Percentiles rank a stretch among this genome's conserved stretches.
These are phyloP conservation scores for Aspergillus fumigatus DNA, from an alignment of 2,329 filamentous ascomycete species.

Conservation along the genomic window DNA sequence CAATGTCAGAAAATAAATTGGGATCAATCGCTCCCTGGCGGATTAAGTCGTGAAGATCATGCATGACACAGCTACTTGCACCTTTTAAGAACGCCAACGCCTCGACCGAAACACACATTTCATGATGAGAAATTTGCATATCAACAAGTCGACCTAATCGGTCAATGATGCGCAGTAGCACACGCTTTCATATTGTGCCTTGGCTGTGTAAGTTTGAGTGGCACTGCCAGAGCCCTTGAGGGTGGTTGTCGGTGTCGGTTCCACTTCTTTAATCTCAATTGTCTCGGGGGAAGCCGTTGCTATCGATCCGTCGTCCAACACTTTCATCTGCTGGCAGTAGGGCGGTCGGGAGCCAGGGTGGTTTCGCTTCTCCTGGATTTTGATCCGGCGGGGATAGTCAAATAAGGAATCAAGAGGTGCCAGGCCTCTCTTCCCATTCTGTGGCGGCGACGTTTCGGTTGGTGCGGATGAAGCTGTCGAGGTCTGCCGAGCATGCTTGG, in stretches of 20 bases:
- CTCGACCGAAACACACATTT: conserved; percentile 5
- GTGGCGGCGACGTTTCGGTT: conserved; percentile 16
- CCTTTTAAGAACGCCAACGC: conserved; percentile 17
- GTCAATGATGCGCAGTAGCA: conserved; percentile 35
- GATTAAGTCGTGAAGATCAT: not conserved
- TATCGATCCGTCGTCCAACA: conserved; percentile 50
- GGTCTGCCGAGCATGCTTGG: conserved; percentile 22
- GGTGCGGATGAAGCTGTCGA: conserved; percentile 13
- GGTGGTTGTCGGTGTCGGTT: conserved; percentile 34
- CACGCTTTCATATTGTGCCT: conserved; percentile 30
- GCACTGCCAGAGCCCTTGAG: conserved; percentile 19
- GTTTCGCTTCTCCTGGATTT: conserved; percentile 61
- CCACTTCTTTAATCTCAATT: conserved; percentile 31
- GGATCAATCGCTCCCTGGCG: not conserved
- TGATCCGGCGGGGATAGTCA: conserved; percentile 55
- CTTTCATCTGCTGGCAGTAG: conserved; percentile 62
- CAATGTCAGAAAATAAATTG: not conserved
- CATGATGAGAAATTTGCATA: conserved; percentile 1
- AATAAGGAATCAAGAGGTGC: conserved; percentile 11
- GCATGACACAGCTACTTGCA: conserved; percentile 5
- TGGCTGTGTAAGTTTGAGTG: conserved; percentile 33
- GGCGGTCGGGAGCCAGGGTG: conserved; percentile 41
- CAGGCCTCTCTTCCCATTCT: conserved; percentile 10
- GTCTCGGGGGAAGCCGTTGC: conserved; percentile 22
- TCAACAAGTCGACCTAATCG: conserved; percentile 22